Percentiles rank a stretch among this genome's conserved stretches.
phyloP scores from a whole-genome alignment of 441 rosid genomes.

The Gossypium schwendimanii region DNA sequence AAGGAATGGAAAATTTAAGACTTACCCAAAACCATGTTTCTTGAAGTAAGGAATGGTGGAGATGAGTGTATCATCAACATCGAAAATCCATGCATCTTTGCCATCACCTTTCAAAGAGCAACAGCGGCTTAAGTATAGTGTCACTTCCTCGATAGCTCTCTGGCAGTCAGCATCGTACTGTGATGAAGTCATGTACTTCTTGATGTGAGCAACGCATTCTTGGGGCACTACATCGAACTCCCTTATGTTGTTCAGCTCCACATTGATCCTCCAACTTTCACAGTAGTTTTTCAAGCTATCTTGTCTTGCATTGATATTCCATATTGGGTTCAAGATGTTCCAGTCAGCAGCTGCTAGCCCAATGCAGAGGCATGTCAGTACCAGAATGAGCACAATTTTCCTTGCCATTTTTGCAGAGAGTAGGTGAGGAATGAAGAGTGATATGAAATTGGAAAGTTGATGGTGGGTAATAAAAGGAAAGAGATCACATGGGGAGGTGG shows the following conservation, averaged over 20 bases:
- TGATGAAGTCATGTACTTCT: conserved; percentile 47
- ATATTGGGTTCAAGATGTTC: conserved; percentile 51
- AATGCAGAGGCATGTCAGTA: conserved; percentile 26
- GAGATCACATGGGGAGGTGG: conserved; percentile 12
- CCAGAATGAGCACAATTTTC: conserved; percentile 23
- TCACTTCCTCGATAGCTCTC: conserved; percentile 41
- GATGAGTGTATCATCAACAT: conserved; percentile 55
- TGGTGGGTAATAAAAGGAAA: not conserved
- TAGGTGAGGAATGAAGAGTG: not conserved
- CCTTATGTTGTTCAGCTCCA: conserved; percentile 57
- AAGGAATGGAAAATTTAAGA: not conserved
- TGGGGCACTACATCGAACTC: conserved; percentile 52
- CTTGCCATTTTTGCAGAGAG: conserved; percentile 28
- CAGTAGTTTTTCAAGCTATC: conserved; percentile 46
- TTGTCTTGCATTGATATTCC: conserved; percentile 10
- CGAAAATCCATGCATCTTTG: conserved; percentile 66
- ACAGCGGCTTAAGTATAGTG: conserved; percentile 28
- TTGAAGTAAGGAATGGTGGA: conserved; percentile 62
- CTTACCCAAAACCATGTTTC: conserved; percentile 51
- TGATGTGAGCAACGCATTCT: conserved; percentile 39
- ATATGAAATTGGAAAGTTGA: not conserved
- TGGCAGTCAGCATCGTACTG: conserved; percentile 48
- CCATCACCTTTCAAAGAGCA: conserved; percentile 40
- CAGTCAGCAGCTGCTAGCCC: conserved; percentile 50
- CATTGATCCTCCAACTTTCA: conserved; percentile 62